Evolutionary conservation across 306 rosid species (phyloP).

Genomic region (Cyclanthera cordifolia): DNA sequence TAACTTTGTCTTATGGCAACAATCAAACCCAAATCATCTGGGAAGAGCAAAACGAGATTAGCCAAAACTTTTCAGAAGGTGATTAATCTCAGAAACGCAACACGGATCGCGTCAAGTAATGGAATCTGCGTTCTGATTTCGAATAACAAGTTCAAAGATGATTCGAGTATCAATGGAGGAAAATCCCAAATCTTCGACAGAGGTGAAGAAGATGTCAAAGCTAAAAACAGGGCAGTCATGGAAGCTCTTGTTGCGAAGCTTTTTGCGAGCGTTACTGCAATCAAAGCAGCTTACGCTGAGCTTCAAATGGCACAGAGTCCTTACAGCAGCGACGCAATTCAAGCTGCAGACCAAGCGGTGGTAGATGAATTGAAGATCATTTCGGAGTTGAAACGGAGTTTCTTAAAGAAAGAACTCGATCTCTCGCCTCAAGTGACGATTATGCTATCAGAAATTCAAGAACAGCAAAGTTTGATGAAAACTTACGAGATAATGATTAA

Average conservation of each 20-base stretch:
- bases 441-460: constrained; percentile 94
- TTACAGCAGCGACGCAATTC: constrained; percentile 62
- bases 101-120: constrained; percentile 53
- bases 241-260: constrained; percentile 82
- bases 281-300: constrained; percentile 86
- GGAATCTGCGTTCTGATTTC: constrained; percentile 67
- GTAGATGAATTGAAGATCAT: constrained; percentile 64
- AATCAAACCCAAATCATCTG: constrained; percentile 48
- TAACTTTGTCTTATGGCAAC: constrained; percentile 39
- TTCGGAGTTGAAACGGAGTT: constrained; percentile 62
- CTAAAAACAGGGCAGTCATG: constrained; percentile 50
- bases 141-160: constrained; percentile 35
- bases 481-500: constrained; percentile 71
- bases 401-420: constrained; percentile 57
- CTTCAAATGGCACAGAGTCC: constrained; percentile 95
- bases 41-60: constrained; percentile 37
- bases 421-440: constrained; percentile 80
- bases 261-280: constrained; percentile 75
- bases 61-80: constrained; percentile 53
- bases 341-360: constrained; percentile 67
- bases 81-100: constrained; percentile 45
- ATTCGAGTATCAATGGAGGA: constrained; percentile 16
- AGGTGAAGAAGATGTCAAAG: constrained; percentile 25
- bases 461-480: constrained; percentile 74
- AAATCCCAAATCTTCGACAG: constrained; percentile 20